phyloP scores from a whole-genome alignment of 139 green algal genomes.

The Closterium sp. region DNA sequence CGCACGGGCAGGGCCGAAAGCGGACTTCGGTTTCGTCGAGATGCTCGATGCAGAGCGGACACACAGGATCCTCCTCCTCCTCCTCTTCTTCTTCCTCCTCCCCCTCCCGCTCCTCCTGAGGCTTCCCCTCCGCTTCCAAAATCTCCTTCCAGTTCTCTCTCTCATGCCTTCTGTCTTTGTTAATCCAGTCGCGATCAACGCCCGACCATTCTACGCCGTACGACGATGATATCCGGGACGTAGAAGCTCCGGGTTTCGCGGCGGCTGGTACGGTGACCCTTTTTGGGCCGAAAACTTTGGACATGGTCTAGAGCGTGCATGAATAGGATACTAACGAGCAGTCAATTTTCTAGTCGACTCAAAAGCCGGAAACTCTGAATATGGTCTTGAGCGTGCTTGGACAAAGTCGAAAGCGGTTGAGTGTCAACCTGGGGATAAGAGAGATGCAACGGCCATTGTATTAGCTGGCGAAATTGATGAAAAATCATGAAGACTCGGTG shows the following conservation, averaged over 20 bases:
- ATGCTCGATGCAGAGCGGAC: conserved; percentile 51
- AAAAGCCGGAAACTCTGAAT: background rate
- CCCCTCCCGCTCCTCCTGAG: background rate
- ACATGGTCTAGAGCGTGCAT: background rate
- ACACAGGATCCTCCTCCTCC: conserved; percentile 33
- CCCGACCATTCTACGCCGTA: background rate
- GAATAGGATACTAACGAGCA: background rate
- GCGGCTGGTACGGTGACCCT: background rate
- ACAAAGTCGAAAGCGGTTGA: background rate
- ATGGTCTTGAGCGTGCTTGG: background rate
- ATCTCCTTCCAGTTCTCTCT: background rate
- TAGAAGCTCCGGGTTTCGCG: background rate
- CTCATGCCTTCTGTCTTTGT: background rate
- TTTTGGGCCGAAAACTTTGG: background rate
- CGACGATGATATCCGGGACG: background rate
- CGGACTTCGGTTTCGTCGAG: conserved; percentile 46
- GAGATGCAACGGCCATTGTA: background rate
- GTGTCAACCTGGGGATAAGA: background rate
- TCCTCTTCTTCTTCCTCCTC: background rate
- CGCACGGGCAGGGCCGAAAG: conserved; percentile 47
- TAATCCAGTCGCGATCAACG: background rate
- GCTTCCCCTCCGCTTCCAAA: background rate
- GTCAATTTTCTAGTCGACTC: background rate
- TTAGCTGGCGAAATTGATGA: background rate
- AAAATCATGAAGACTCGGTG: background rate